phyloP scores from a whole-genome alignment of 345 rosid species.

The Linum trigynum region DNA sequence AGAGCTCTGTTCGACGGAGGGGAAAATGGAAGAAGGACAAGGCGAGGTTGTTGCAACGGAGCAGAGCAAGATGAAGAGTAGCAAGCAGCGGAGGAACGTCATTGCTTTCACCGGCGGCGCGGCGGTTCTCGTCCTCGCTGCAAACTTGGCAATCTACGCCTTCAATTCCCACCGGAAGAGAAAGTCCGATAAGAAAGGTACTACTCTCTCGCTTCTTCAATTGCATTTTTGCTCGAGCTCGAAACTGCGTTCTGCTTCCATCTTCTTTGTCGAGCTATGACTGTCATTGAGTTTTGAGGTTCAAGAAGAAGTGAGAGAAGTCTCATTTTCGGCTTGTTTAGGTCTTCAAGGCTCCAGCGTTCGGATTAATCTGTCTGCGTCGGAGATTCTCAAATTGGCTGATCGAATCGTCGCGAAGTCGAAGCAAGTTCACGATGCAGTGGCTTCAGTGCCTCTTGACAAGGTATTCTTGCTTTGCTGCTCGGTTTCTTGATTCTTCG shows the following conservation, averaged over 20 bases:
- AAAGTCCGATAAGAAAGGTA: slow-evolving; percentile 53
- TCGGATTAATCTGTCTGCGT: slow-evolving; percentile 54
- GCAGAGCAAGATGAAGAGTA: not conserved
- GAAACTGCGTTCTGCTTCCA: not conserved
- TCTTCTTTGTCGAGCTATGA: not conserved
- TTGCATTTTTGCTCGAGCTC: not conserved
- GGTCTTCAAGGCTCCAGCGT: slow-evolving; percentile 66
- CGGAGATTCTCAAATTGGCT: slow-evolving; percentile 60
- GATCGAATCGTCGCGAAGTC: slow-evolving; percentile 56
- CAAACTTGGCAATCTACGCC: slow-evolving; percentile 55
- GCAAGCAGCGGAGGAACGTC: slow-evolving; percentile 17
- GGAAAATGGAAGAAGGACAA: not conserved
- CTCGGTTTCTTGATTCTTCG: not conserved
- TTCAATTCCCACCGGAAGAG: slow-evolving; percentile 34
- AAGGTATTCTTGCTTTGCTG: slow-evolving; percentile 34
- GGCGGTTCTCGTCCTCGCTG: slow-evolving; percentile 56
- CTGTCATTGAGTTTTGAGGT: not conserved
- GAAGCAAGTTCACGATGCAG: slow-evolving; percentile 55
- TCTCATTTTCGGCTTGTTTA: slow-evolving; percentile 18
- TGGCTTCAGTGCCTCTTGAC: slow-evolving; percentile 70
- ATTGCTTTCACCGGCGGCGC: slow-evolving; percentile 70
- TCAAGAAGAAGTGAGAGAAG: not conserved
- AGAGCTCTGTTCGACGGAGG: not conserved
- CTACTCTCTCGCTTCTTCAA: not conserved
- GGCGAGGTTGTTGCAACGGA: not conserved